Conservation (phyloP, 1,284 basidiomycete genomes). For the Coniferiporia weirii region DNA sequence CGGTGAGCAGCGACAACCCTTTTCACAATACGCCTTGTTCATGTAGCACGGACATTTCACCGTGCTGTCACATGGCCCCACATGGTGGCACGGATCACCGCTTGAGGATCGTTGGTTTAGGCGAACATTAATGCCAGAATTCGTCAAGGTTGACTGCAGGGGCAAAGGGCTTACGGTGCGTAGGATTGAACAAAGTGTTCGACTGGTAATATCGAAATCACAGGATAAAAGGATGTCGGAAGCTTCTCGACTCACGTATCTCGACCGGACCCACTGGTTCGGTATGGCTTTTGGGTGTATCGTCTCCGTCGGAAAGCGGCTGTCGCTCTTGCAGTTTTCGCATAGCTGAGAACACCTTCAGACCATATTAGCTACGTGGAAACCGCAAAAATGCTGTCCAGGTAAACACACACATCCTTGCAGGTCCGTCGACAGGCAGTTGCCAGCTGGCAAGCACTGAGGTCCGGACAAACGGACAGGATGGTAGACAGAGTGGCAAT, state of each 20-base stretch:
- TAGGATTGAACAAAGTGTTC: neutral
- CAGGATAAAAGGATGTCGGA: neutral
- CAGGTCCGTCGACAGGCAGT: slow-evolving; percentile 35
- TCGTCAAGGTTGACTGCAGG: neutral
- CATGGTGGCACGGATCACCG: slow-evolving; percentile 33
- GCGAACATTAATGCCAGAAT: too few species aligned
- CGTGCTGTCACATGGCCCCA: slow-evolving; percentile 32
- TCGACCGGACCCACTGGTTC: neutral
- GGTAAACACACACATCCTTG: slow-evolving; percentile 29
- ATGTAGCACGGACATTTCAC: slow-evolving; percentile 32
- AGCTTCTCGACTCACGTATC: neutral
- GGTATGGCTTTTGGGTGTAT: neutral
- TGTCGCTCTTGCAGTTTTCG: neutral
- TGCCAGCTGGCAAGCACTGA: slow-evolving; percentile 34
- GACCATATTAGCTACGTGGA: neutral
- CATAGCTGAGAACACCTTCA: neutral
- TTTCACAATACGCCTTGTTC: slow-evolving; percentile 34
- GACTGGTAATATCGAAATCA: neutral
- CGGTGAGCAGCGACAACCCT: slow-evolving; percentile 34
- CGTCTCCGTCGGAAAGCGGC: neutral
- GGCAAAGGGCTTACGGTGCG: neutral
- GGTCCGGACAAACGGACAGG: slow-evolving; percentile 31
- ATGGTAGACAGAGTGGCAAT: slow-evolving; percentile 27
- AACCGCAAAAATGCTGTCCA: neutral
- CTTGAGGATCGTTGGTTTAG: neutral